Base-by-base conservation (phyloP, 352 stramenopile genomes). In the Globisporangium canariense region DNA sequence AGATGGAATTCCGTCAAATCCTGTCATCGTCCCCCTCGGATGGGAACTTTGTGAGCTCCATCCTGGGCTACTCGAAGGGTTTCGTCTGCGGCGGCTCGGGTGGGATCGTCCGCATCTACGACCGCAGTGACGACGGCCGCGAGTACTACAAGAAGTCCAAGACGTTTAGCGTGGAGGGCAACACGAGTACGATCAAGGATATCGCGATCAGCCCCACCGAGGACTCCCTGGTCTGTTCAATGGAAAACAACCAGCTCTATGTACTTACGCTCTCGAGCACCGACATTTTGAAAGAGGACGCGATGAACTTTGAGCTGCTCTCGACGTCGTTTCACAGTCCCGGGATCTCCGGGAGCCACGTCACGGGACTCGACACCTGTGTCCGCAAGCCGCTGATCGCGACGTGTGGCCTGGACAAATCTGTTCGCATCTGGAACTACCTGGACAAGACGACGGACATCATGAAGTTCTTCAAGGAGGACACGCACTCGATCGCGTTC, bases 341-440 rank as follows among this genome's bases (percentile, higher is more conserved):
- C 1, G 89, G 88, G 30, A 75, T 69, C 16, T 68, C 73, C 18
- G 83, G 84, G 9, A 74, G 74, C 11, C 81, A 93, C 43, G 96
- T 98, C 65, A 97, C 90, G 1, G 93, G 86, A n/a, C 78, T 98
- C 10, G 95, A 98, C 69, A 90, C 92, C 4, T 98, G 91, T 64
- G 78, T 97, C 34, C 86, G 94, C 30, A 98, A 98, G 63, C 93
- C 93, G 3, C 71, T 98, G 2, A 74, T 97, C 9, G 90, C 90
- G 2, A 98, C 94, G 3, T 97, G 86, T 55, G 91, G 88, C 2
- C 70, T 96, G 4, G 95, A 98, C 71, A 83, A 87, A 47, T 97
- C 91, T 0, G 79, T 98, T 16, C 82, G 93, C 36, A 75, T 98
- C 25, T 98, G 94, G 94, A 98, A 98, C 73, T 98, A 98, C 70